Percentiles rank a stretch among this genome's conserved stretches.
Conservation (phyloP, 257 asterid genomes). For the Capsicum rhomboideum region DNA sequence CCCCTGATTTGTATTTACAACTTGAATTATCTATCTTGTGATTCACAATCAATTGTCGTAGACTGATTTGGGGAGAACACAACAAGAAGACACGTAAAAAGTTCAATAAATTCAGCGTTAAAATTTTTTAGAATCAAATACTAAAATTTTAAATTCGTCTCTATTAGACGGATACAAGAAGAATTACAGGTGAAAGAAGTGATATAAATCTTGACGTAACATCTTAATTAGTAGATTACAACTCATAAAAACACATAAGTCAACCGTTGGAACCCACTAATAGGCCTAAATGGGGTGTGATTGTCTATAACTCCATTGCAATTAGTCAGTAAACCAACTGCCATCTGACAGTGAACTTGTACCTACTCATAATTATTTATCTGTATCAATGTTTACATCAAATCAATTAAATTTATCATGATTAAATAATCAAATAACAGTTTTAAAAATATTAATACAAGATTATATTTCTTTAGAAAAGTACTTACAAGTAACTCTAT, state of each 20-base stretch:
- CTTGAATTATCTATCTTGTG: no score
- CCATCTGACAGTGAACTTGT: neutral
- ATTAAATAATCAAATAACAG: no score
- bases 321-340: neutral
- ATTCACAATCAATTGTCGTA: no score
- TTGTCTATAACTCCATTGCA: neutral
- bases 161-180: no score
- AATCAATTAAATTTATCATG: no score
- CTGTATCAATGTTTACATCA: no score
- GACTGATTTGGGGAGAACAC: no score
- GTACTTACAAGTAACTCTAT: no score
- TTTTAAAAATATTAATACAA: no score
- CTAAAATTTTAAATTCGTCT: neutral
- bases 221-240: conserved; percentile 3
- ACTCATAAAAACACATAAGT: neutral
- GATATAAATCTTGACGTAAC: neutral
- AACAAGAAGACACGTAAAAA: neutral
- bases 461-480: no score
- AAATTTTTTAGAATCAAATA: neutral
- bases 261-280: neutral
- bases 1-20: no score
- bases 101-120: neutral
- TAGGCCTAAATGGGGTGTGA: neutral
- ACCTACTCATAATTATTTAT: neutral
- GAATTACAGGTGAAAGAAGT: no score